A percentile compares a stretch with the other conserved stretches of the same genome.
phyloP scores from a whole-genome alignment of 2,329 filamentous ascomycete genomes.

The Penicillium sp. region DNA sequence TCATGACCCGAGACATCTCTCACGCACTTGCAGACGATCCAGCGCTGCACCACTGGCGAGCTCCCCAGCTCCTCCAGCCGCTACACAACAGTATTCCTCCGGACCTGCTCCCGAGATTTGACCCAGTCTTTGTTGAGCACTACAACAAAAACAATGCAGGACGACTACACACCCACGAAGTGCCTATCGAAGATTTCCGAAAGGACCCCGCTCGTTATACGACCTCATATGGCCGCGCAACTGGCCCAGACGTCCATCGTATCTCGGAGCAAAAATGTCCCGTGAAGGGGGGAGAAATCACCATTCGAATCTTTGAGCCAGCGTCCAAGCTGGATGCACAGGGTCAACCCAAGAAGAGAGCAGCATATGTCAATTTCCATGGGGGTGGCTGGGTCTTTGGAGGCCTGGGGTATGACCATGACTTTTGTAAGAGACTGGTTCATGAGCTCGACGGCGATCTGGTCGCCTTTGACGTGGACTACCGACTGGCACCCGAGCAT shows the following conservation, averaged over 20 bases:
- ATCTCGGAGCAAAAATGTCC: slow-evolving; percentile 39
- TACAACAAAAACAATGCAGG: slow-evolving; percentile 41
- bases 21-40: slow-evolving; percentile 7
- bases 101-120: slow-evolving; percentile 34
- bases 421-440: slow-evolving; percentile 39
- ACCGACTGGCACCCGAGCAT: slow-evolving; percentile 38
- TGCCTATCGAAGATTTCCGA: slow-evolving; percentile 37
- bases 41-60: slow-evolving; percentile 23
- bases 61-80: slow-evolving; percentile 27
- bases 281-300: slow-evolving; percentile 37
- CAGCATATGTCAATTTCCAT: slow-evolving; percentile 40
- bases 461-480: slow-evolving; percentile 43
- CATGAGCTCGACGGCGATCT: slow-evolving; percentile 32
- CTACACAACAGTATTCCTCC: slow-evolving; percentile 39
- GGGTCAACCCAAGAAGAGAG: slow-evolving; percentile 26
- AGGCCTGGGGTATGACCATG: slow-evolving; percentile 32
- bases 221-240: slow-evolving; percentile 35
- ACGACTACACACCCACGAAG: slow-evolving; percentile 39
- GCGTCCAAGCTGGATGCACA: slow-evolving; percentile 20
- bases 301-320: slow-evolving; percentile 38
- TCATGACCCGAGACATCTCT: slow-evolving; percentile 8
- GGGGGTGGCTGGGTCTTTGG: slow-evolving; percentile 43
- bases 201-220: slow-evolving; percentile 36
- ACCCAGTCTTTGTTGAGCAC: slow-evolving; percentile 38
- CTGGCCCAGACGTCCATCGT: slow-evolving; percentile 31